These are phyloP conservation scores for Boletus subparvulus DNA, from an alignment of 768 basidiomycete genomes.

Conservation along the genomic window DNA sequence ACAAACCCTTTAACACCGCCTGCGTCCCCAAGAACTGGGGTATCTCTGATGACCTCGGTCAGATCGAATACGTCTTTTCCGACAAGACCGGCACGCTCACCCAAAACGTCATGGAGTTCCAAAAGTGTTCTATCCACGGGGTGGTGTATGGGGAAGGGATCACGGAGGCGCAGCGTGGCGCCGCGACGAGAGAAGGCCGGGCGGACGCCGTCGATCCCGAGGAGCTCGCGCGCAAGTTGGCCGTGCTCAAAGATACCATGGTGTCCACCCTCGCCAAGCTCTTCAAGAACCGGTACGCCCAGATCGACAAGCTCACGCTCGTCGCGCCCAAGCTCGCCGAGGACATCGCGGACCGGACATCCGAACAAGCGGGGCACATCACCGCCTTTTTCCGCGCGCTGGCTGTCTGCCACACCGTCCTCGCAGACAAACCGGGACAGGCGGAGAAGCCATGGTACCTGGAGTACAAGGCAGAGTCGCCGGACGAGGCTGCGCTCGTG, in stretches of 20 bases:
- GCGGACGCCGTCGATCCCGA: conserved; percentile 63
- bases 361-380: conserved; percentile 62
- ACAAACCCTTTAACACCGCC: conserved; percentile 77
- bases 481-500: conserved; percentile 94
- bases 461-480: conserved; percentile 95
- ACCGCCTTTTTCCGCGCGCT: conserved; percentile 91
- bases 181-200: conserved; percentile 79
- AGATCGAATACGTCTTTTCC: conserved; percentile 94
- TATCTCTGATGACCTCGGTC: conserved; percentile 96
- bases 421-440: conserved; percentile 74
- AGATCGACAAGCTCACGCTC: conserved; percentile 78
- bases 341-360: conserved; percentile 63
- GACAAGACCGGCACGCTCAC: conserved; percentile 98
- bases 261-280: conserved; percentile 64
- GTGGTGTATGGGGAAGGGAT: conserved; percentile 89
- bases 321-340: conserved; percentile 83
- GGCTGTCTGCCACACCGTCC: conserved; percentile 90
- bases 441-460: conserved; percentile 58
- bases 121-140: conserved; percentile 88
- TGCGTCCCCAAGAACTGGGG: conserved; percentile 98
- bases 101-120: conserved; percentile 98
- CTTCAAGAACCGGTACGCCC: conserved; percentile 88
- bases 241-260: conserved; percentile 72
- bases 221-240: conserved; percentile 69
- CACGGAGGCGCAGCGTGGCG: conserved; percentile 93